A percentile compares a stretch with the other conserved stretches of the same genome.
Conservation (phyloP, 805 yeast genomes). For the Candida michaelii region DNA sequence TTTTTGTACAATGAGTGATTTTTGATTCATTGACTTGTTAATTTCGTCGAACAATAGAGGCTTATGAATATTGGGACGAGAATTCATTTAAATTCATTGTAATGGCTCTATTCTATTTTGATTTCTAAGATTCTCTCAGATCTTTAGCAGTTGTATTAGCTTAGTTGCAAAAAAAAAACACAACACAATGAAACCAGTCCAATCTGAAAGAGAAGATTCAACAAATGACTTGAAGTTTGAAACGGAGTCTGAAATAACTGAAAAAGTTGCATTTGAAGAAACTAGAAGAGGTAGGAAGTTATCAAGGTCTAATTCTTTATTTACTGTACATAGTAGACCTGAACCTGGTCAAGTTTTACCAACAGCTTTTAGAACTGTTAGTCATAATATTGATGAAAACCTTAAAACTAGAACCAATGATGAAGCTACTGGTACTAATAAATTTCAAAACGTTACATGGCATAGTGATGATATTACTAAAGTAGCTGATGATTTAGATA, state of each 20-base stretch:
- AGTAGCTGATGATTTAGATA: conserved; percentile 22
- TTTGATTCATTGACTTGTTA: background rate
- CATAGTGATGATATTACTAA: conserved; percentile 25
- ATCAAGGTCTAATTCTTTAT: conserved; percentile 6
- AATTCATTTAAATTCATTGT: background rate
- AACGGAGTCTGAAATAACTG: conserved; percentile 3
- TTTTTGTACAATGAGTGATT: background rate
- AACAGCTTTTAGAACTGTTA: conserved; percentile 36
- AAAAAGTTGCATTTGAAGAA: background rate
- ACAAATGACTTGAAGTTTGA: conserved; percentile 5
- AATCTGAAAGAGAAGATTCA: background rate
- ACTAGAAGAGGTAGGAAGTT: background rate
- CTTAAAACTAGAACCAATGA: conserved; percentile 1
- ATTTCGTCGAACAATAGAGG: background rate
- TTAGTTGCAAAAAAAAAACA: background rate
- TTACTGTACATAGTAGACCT: conserved; percentile 7
- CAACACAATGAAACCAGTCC: background rate
- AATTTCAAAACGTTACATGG: conserved; percentile 29
- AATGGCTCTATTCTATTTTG: background rate
- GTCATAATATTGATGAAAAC: conserved; percentile 33
- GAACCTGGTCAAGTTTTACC: conserved; percentile 27
- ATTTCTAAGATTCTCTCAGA: background rate
- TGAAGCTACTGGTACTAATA: conserved; percentile 13
- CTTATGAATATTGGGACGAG: background rate
- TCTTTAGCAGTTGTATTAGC: background rate